Percentiles rank a stretch among this genome's conserved stretches.
phyloP scores from a whole-genome alignment of 345 rosid species.

The Salix caprea region DNA sequence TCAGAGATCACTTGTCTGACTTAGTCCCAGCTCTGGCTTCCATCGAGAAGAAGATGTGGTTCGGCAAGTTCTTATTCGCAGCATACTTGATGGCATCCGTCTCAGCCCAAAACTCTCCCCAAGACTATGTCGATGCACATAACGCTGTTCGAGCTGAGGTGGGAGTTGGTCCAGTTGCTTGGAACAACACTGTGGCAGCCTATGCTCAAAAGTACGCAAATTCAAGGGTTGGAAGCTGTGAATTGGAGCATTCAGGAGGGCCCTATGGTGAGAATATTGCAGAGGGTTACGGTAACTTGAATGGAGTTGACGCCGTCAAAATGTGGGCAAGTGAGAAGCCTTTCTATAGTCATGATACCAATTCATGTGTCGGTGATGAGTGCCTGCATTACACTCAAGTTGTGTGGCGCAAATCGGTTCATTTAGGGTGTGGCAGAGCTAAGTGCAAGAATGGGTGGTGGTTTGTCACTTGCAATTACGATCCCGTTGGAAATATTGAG shows the following conservation, averaged over 20 bases:
- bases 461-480: constrained; percentile 13
- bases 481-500: background rate
- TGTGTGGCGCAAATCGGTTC: constrained; percentile 14
- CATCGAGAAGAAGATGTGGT: background rate
- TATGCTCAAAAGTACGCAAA: constrained; percentile 20
- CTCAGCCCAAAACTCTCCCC: background rate
- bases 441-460: constrained; percentile 6
- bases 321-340: constrained; percentile 60
- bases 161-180: constrained; percentile 14
- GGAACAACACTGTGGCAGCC: constrained; percentile 17
- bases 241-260: constrained; percentile 26
- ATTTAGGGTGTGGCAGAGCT: constrained; percentile 20
- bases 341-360: constrained; percentile 41
- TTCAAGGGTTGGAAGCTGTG: background rate
- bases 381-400: constrained; percentile 24
- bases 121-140: constrained; percentile 22
- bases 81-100: background rate
- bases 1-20: background rate
- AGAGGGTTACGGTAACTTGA: constrained; percentile 2
- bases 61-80: background rate
- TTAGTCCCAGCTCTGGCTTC: background rate
- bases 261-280: constrained; percentile 36
- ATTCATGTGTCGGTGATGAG: constrained; percentile 45
- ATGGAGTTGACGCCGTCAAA: constrained; percentile 32
- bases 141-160: constrained; percentile 12